Percentiles rank a stretch among this genome's conserved stretches.
These are phyloP conservation scores for Talaromyces adpressus DNA, from an alignment of 495 filamentous ascomycete genomes.

Conservation along the genomic window DNA sequence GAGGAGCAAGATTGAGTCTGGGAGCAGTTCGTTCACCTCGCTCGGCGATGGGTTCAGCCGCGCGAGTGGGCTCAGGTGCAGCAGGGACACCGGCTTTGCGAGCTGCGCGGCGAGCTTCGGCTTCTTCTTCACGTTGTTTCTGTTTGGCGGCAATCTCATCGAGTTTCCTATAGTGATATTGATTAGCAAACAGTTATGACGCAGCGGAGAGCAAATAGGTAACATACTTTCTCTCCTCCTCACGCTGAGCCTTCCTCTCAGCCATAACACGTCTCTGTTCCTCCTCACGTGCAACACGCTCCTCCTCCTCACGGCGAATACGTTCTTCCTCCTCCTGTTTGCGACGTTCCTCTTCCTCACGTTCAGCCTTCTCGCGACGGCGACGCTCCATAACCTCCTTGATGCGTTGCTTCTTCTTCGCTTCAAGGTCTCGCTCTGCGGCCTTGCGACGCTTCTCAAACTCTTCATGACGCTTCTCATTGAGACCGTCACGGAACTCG, in stretches of 20 bases:
- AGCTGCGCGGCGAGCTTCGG: slow-evolving; percentile 48
- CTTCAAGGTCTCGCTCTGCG: slow-evolving; percentile 83
- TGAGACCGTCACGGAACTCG: slow-evolving; percentile 68
- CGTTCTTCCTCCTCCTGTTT: slow-evolving; percentile 81
- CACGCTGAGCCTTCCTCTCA: slow-evolving; percentile 72
- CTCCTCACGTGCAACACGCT: slow-evolving; percentile 67
- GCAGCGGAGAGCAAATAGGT: background rate
- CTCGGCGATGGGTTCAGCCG: slow-evolving; percentile 36
- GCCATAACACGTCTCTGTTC: slow-evolving; percentile 54
- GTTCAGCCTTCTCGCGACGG: slow-evolving; percentile 67
- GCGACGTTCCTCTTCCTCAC: slow-evolving; percentile 69
- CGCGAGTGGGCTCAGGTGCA: slow-evolving; percentile 22
- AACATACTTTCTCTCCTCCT: slow-evolving; percentile 71
- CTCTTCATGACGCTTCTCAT: slow-evolving; percentile 82
- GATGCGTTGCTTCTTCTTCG: slow-evolving; percentile 76
- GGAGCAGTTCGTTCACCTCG: slow-evolving; percentile 49
- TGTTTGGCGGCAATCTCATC: slow-evolving; percentile 60
- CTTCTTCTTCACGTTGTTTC: slow-evolving; percentile 63
- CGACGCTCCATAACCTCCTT: slow-evolving; percentile 74
- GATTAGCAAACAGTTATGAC: slow-evolving; percentile 15
- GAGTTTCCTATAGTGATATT: slow-evolving; percentile 42
- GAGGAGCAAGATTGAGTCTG: slow-evolving; percentile 54
- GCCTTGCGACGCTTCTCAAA: slow-evolving; percentile 88
- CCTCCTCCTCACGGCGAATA: slow-evolving; percentile 69
- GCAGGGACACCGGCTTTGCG: slow-evolving; percentile 29